phyloP scores from a whole-genome alignment of 768 basidiomycete species.

The Leucosporidium creatinivorum region DNA sequence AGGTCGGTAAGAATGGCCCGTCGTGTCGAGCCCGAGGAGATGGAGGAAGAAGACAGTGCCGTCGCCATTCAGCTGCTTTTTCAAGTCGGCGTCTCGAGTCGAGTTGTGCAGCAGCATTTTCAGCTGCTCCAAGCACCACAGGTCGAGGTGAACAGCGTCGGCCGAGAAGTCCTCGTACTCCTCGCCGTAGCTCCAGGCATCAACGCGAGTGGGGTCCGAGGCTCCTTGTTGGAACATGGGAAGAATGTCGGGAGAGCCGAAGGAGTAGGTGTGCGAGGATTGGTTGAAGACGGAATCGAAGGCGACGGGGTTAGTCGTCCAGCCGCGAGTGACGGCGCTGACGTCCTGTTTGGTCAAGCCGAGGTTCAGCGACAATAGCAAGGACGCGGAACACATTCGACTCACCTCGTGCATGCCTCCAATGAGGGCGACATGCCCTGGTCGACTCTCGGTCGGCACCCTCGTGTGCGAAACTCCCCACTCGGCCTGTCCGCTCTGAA shows the following conservation, averaged over 20 bases:
- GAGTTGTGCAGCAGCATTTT: conserved; percentile 57
- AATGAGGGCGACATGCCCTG: conserved; percentile 82
- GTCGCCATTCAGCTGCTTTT: conserved; percentile 51
- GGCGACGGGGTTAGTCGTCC: conserved; percentile 48
- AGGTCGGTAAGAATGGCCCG: conserved; percentile 77
- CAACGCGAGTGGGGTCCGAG: conserved; percentile 55
- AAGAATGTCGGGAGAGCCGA: conserved; percentile 80
- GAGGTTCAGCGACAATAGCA: no score
- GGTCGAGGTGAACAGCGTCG: conserved; percentile 71
- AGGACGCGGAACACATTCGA: no score
- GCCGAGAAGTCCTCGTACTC: conserved; percentile 76
- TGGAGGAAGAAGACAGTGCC: conserved; percentile 75
- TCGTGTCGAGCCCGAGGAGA: conserved; percentile 74
- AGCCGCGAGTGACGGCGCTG: conserved; percentile 70
- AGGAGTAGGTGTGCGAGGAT: conserved; percentile 67
- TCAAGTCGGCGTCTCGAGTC: conserved; percentile 49
- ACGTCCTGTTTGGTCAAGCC: conserved; percentile 53
- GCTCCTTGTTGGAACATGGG: conserved; percentile 81
- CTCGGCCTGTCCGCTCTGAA: conserved; percentile 60
- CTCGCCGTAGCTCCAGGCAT: conserved; percentile 67
- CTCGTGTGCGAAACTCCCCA: conserved; percentile 79
- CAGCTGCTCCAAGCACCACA: conserved; percentile 73
- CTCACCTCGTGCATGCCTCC: conserved; percentile 73
- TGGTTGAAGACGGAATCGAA: conserved; percentile 86
- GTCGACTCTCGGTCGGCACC: conserved; percentile 79